phyloP scores from a whole-genome alignment of 148 eudicot genomes.

The Nepenthes mirabilis region DNA sequence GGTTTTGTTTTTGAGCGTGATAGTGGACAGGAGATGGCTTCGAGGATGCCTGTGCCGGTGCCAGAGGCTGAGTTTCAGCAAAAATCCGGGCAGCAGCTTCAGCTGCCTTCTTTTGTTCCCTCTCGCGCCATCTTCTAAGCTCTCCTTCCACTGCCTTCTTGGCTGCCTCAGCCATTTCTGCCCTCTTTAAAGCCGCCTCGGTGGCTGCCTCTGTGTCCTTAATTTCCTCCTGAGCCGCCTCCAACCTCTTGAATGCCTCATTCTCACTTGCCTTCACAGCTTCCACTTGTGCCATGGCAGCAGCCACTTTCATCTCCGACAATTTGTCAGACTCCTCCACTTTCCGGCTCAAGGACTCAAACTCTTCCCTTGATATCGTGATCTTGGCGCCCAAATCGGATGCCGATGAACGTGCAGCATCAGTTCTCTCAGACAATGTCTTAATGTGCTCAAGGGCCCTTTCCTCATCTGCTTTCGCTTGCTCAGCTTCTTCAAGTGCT shows the following conservation, averaged over 20 bases:
- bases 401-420: slow-evolving; percentile 53
- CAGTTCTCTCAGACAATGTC: slow-evolving; percentile 34
- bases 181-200: slow-evolving; percentile 58
- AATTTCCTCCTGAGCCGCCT: slow-evolving; percentile 57
- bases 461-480: slow-evolving; percentile 39
- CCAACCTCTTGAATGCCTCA: slow-evolving; percentile 65
- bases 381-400: slow-evolving; percentile 45
- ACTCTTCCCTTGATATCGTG: slow-evolving; percentile 43
- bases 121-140: slow-evolving; percentile 70
- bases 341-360: slow-evolving; percentile 58
- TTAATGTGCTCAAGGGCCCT: slow-evolving; percentile 30
- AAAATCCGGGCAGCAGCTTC: slow-evolving; percentile 62
- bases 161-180: slow-evolving; percentile 77
- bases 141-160: slow-evolving; percentile 88
- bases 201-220: slow-evolving; percentile 54
- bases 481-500: slow-evolving; percentile 18
- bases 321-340: slow-evolving; percentile 39
- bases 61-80: slow-evolving; percentile 25
- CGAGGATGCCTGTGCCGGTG: neutral
- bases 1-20: slow-evolving; percentile 23
- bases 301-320: slow-evolving; percentile 39
- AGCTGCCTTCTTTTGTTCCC: slow-evolving; percentile 79
- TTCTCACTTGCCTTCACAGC: slow-evolving; percentile 82
- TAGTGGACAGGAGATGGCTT: slow-evolving; percentile 25
- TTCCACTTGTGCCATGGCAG: slow-evolving; percentile 53